Percentiles rank a stretch among this genome's conserved stretches.
These are phyloP conservation scores for Auricularia auricula-judae DNA, from an alignment of 768 basidiomycete species.

Conservation along the genomic window DNA sequence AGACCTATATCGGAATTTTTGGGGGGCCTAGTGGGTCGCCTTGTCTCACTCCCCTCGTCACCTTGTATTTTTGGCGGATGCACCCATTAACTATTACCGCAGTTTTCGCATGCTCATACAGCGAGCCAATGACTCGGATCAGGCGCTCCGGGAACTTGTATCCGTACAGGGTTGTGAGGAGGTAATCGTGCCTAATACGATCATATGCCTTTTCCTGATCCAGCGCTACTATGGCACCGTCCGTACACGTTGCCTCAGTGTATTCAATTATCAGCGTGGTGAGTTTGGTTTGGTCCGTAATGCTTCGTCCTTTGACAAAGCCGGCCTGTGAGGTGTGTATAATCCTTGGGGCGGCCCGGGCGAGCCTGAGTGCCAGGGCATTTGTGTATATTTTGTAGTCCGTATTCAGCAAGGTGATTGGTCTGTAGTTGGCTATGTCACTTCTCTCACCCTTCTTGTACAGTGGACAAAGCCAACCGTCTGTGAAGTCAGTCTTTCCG, in stretches of 20 bases:
- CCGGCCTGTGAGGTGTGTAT: conserved; percentile 12
- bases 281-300: conserved; percentile 10
- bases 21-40: conserved; percentile 16
- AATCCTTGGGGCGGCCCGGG: not conserved
- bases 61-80: not conserved
- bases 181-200: conserved; percentile 11
- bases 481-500: conserved; percentile 4
- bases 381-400: conserved; percentile 17
- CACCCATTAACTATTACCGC: conserved; percentile 9
- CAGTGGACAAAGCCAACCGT: conserved; percentile 11
- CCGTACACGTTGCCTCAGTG: conserved; percentile 7
- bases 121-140: conserved; percentile 12
- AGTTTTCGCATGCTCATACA: conserved; percentile 10
- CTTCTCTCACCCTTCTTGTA: conserved; percentile 11
- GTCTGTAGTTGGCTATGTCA: conserved; percentile 11
- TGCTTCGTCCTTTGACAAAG: conserved; percentile 9
- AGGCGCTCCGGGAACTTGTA: conserved; percentile 8
- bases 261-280: conserved; percentile 5
- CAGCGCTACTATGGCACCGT: conserved; percentile 9
- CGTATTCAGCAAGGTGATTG: conserved; percentile 13
- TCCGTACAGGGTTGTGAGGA: conserved; percentile 5
- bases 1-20: too few relatives aligned
- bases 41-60: conserved; percentile 13
- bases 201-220: conserved; percentile 15
- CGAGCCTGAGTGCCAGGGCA: conserved; percentile 1